Evolutionary conservation across 192 early-diverging fungal genomes (phyloP).

Genomic region (Kickxella alabastrina): DNA sequence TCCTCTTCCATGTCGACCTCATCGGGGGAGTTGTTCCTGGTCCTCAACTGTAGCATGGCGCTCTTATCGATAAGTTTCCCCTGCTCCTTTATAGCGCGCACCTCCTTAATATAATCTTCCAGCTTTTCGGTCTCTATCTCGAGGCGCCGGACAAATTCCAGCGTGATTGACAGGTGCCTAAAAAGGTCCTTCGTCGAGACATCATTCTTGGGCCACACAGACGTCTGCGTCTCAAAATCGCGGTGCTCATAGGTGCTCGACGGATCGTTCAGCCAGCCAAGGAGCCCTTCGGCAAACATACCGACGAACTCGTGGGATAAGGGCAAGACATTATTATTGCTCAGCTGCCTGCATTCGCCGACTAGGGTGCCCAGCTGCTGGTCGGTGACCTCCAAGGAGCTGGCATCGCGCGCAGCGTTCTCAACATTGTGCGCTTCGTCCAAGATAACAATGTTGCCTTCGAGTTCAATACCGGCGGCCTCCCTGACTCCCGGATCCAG

Average conservation of each 20-base stretch:
- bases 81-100: no score
- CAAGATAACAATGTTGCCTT: slow-evolving; percentile 53
- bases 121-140: slow-evolving; percentile 1
- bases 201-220: slow-evolving; percentile 31
- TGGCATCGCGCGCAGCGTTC: slow-evolving; percentile 53
- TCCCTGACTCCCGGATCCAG: slow-evolving; percentile 57
- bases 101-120: slow-evolving; percentile 16
- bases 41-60: not conserved
- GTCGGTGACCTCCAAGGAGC: slow-evolving; percentile 51
- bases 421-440: slow-evolving; percentile 70
- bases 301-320: slow-evolving; percentile 14
- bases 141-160: slow-evolving; percentile 1
- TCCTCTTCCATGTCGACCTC: not conserved
- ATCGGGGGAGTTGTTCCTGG: not conserved
- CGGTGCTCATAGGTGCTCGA: slow-evolving; percentile 21
- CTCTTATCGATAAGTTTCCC: no score
- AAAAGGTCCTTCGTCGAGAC: slow-evolving; percentile 10
- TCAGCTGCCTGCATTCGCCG: slow-evolving; percentile 34
- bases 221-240: slow-evolving; percentile 31
- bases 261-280: slow-evolving; percentile 19
- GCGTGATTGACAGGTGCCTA: slow-evolving; percentile 14
- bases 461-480: slow-evolving; percentile 50
- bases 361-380: slow-evolving; percentile 25
- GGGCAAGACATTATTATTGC: slow-evolving; percentile 3
- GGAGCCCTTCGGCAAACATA: slow-evolving; percentile 9